These are phyloP conservation scores for Scorias spongiosa DNA, from an alignment of 2,329 filamentous ascomycete species.

Conservation along the genomic window DNA sequence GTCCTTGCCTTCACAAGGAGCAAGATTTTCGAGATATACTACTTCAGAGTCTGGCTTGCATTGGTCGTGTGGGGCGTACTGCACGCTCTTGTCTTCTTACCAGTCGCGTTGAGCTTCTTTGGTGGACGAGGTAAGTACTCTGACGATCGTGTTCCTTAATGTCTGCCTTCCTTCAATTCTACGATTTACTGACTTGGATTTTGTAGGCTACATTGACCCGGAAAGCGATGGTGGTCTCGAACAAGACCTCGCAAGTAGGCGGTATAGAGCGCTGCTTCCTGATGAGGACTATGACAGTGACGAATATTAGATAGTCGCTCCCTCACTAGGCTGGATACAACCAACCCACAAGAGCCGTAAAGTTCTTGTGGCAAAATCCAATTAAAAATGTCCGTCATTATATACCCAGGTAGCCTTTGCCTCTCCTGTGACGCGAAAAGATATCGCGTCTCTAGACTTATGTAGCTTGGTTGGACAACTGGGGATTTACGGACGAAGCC, in stretches of 20 bases:
- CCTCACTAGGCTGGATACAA: too few species aligned
- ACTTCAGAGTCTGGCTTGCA: constrained; percentile 91
- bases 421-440: too few species aligned
- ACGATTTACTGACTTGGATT: constrained; percentile 7
- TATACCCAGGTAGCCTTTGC: too few species aligned
- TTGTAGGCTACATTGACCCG: constrained; percentile 64
- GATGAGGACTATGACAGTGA: constrained; percentile 68
- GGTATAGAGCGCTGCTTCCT: constrained; percentile 62
- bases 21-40: constrained; percentile 99
- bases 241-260: constrained; percentile 67
- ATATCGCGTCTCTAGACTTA: too few species aligned
- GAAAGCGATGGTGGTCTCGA: constrained; percentile 79
- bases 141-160: background rate
- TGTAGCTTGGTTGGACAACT: too few species aligned
- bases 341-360: too few species aligned
- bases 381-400: too few species aligned
- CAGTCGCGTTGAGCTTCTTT: constrained; percentile 70
- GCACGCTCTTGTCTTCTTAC: constrained; percentile 82
- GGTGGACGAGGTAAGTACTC: constrained; percentile 55
- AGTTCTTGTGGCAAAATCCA: too few species aligned
- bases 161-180: background rate
- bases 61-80: constrained; percentile 77
- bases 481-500: too few species aligned
- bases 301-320: constrained; percentile 26
- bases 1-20: constrained; percentile 89